Evolutionary conservation across 805 yeast genomes (phyloP).

Genomic region (Sugiyamaella boreocaroliniensis): DNA sequence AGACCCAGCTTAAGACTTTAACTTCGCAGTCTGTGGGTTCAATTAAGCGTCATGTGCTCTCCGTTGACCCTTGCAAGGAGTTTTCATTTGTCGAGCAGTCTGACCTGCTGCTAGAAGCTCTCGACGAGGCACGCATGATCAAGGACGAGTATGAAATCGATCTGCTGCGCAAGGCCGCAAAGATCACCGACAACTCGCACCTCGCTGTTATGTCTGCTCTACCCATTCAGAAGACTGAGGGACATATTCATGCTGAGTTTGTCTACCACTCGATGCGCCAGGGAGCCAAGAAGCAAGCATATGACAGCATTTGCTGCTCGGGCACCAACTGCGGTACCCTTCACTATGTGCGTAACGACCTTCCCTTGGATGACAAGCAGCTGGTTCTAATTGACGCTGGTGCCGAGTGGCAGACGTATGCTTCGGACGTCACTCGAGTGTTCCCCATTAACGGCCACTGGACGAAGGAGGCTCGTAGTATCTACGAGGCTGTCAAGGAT

Average conservation of each 20-base stretch:
- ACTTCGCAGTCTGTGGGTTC: constrained; percentile 3
- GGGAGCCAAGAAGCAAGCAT: constrained; percentile 82
- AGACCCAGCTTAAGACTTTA: constrained; percentile 19
- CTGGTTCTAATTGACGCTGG: constrained; percentile 90
- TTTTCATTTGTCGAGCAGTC: constrained; percentile 18
- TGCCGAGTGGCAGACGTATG: constrained; percentile 92
- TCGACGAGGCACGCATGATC: constrained; percentile 80
- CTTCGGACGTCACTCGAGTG: constrained; percentile 90
- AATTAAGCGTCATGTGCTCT: constrained; percentile 11
- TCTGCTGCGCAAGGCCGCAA: constrained; percentile 71
- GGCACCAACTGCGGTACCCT: constrained; percentile 88
- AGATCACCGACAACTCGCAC: constrained; percentile 83
- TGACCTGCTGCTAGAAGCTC: constrained; percentile 42
- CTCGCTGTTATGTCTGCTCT: constrained; percentile 87
- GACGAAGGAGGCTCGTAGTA: constrained; percentile 77
- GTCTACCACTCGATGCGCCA: constrained; percentile 88
- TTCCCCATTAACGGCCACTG: constrained; percentile 90
- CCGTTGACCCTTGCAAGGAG: constrained; percentile 22
- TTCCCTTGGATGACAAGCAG: constrained; percentile 47
- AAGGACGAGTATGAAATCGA: constrained; percentile 79
- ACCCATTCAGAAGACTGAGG: constrained; percentile 79
- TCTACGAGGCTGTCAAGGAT: constrained; percentile 69
- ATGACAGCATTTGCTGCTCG: constrained; percentile 93
- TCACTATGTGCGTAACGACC: constrained; percentile 83
- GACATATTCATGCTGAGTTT: constrained; percentile 94